A percentile compares a stretch with the other conserved stretches of the same genome.
Conservation (phyloP, 2,329 filamentous ascomycete species). For the Fusarium musae region DNA sequence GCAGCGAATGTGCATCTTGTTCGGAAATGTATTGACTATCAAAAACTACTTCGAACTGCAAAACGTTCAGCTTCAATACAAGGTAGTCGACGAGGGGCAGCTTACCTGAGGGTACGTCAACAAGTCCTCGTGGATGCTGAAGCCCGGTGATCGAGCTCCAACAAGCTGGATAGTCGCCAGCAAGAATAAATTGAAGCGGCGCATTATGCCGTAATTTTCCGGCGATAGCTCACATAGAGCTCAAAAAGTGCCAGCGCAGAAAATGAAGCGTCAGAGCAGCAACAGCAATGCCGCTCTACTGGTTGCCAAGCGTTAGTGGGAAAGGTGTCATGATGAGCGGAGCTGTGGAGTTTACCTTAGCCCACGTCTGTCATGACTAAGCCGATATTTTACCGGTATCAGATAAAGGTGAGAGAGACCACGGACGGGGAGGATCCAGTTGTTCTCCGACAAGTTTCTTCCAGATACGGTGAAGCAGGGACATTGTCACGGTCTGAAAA, state of each 20-base stretch:
- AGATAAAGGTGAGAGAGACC: conserved; percentile 6
- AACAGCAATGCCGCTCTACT: conserved; percentile 6
- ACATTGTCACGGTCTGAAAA: conserved; percentile 16
- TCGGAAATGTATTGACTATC: conserved; percentile 78
- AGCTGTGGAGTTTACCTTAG: conserved; percentile 36
- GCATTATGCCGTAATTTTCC: conserved; percentile 56
- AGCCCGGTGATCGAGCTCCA: conserved; percentile 64
- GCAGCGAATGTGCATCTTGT: conserved; percentile 71
- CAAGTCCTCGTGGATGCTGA: conserved; percentile 90
- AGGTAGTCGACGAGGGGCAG: conserved; percentile 16
- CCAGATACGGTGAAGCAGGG: conserved; percentile 15
- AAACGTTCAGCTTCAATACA: conserved; percentile 20
- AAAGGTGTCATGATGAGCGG: conserved; percentile 48
- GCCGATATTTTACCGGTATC: conserved; percentile 42
- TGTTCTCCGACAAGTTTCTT: conserved; percentile 6
- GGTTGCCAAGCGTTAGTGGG: conserved; percentile 34
- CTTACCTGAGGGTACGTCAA: conserved; percentile 86
- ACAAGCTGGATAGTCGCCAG: conserved; percentile 58
- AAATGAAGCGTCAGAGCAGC: conserved; percentile 20
- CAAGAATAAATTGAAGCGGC: conserved; percentile 58
- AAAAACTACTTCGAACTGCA: conserved; percentile 83
- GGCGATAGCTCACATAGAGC: conserved; percentile 45
- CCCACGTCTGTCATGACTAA: conserved; percentile 9
- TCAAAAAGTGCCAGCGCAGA: conserved; percentile 18
- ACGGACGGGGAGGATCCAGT: neutral